A percentile compares a stretch with the other conserved stretches of the same genome.
Conservation (phyloP, 2,329 filamentous ascomycete species). For the Plectosphaerella plurivora region DNA sequence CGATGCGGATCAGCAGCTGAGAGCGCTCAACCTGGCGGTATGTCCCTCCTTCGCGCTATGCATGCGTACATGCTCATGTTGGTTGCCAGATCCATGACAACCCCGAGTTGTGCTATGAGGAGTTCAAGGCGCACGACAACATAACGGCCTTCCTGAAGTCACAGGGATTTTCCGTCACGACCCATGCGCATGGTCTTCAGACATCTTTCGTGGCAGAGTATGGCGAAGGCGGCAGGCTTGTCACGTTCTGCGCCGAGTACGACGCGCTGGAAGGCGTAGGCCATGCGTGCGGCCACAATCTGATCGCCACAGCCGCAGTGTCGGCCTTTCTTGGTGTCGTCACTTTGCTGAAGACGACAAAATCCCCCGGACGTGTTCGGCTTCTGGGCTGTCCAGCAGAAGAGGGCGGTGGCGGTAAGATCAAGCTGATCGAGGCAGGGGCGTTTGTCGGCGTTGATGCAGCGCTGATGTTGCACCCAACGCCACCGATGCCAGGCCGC, state of each 20-base stretch:
- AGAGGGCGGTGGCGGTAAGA: conserved; percentile 43
- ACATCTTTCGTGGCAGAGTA: conserved; percentile 46
- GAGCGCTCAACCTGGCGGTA: not conserved
- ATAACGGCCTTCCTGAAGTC: conserved; percentile 38
- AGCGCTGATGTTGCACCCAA: conserved; percentile 22
- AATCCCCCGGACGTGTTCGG: conserved; percentile 27
- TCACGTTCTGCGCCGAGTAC: conserved; percentile 42
- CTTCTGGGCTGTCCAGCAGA: conserved; percentile 39
- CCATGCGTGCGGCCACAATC: conserved; percentile 41
- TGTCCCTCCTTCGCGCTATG: not conserved
- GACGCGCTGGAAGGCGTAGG: conserved; percentile 43
- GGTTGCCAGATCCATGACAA: conserved; percentile 28
- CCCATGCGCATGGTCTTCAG: conserved; percentile 43
- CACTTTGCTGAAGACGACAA: conserved; percentile 22
- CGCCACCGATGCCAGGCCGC: not conserved
- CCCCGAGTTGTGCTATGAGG: conserved; percentile 47
- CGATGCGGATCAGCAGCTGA: not conserved
- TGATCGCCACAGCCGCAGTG: conserved; percentile 35
- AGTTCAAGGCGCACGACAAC: conserved; percentile 45
- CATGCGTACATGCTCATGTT: not conserved
- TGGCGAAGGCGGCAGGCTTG: conserved; percentile 34
- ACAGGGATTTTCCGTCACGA: conserved; percentile 40
- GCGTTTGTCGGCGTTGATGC: conserved; percentile 28
- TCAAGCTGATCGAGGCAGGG: conserved; percentile 34
- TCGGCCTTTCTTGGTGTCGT: conserved; percentile 33